Percentiles rank a stretch among this genome's conserved stretches.
phyloP scores from a whole-genome alignment of 2,329 filamentous ascomycete species.

The Phoma herbarum region DNA sequence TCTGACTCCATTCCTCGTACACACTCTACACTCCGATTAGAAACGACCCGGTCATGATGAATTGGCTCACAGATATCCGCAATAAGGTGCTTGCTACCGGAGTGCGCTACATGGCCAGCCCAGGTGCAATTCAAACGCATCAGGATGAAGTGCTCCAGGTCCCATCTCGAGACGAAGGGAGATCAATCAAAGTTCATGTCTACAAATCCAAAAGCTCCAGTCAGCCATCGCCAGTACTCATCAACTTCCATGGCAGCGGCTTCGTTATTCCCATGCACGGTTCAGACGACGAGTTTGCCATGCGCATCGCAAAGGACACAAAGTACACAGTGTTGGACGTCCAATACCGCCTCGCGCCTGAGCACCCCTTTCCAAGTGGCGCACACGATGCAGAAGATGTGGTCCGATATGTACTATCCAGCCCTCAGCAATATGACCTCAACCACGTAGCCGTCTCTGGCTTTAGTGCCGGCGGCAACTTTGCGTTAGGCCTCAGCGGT shows the following conservation, averaged over 20 bases:
- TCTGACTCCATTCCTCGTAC: background rate
- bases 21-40: background rate
- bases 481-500: background rate
- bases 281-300: slow-evolving; percentile 1
- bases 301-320: background rate
- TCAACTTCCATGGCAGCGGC: slow-evolving; percentile 8
- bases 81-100: background rate
- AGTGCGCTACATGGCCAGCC: background rate
- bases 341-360: background rate
- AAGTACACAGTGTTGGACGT: background rate
- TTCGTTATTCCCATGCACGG: slow-evolving; percentile 4
- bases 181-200: background rate
- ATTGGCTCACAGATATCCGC: background rate
- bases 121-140: background rate
- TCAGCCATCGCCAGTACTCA: slow-evolving; percentile 1
- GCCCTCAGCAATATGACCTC: background rate
- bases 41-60: background rate
- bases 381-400: background rate
- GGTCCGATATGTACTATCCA: background rate
- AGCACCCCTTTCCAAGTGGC: background rate
- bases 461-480: background rate
- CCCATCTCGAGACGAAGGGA: background rate
- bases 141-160: background rate
- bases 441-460: background rate
- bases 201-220: background rate